Conservation (phyloP, 169 alveolate species). For the Eimeria maxima region DNA sequence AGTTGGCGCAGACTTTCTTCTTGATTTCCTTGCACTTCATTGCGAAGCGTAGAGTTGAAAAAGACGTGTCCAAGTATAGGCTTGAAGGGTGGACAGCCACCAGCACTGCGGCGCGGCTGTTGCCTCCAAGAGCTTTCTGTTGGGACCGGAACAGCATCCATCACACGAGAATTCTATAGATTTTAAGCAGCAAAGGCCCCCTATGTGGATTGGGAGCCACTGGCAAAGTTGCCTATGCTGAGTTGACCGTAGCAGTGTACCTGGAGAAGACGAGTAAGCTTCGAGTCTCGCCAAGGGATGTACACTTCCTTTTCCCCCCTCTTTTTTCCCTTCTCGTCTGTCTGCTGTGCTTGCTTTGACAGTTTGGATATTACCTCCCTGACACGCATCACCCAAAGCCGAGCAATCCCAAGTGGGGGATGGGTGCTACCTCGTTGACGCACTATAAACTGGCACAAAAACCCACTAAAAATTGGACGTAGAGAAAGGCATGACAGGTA, state of each 20-base stretch:
- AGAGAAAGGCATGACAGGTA: neutral
- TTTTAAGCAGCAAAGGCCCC: neutral
- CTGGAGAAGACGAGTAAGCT: slow-evolving; percentile 88
- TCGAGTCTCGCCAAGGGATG: slow-evolving; percentile 91
- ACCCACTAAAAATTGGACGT: neutral
- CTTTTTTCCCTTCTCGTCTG: slow-evolving; percentile 84
- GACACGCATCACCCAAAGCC: slow-evolving; percentile 10
- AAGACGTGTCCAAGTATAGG: slow-evolving; percentile 88
- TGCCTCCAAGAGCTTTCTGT: slow-evolving; percentile 88
- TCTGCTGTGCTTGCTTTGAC: slow-evolving; percentile 88
- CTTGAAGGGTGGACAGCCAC: slow-evolving; percentile 90
- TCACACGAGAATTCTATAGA: neutral
- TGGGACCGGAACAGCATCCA: neutral
- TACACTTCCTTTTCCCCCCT: slow-evolving; percentile 87
- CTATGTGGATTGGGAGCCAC: neutral
- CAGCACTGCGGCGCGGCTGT: slow-evolving; percentile 89
- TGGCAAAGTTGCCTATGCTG: neutral
- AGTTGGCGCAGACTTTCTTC: slow-evolving; percentile 85
- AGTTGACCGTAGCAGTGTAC: slow-evolving; percentile 72
- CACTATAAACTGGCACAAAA: neutral
- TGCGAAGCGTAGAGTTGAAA: slow-evolving; percentile 89
- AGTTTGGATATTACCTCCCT: slow-evolving; percentile 89
- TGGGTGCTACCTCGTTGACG: neutral
- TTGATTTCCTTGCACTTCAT: slow-evolving; percentile 87
- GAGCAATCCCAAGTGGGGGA: neutral